Evolutionary conservation across 2,329 filamentous ascomycete species (phyloP), one percentile per base, ranked within the genome.

Genomic region (Decorospora gaudefroyi): DNA sequence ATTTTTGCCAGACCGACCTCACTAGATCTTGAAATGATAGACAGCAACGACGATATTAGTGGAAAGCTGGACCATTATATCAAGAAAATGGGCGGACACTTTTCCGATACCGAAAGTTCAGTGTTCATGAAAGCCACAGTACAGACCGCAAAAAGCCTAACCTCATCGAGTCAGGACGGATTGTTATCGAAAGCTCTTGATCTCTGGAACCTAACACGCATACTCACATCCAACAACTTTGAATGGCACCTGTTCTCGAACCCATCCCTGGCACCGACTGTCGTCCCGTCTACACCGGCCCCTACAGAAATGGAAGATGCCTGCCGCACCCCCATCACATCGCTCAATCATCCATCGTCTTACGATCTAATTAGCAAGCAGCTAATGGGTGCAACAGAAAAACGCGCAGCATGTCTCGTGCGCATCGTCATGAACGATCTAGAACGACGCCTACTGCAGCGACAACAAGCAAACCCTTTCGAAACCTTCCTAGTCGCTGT

Each of bases 401-500:
- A 78, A 52, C 75, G 78, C 18, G 78, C 79, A 23, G 71, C 74
- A 10, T 70, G 72, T 38, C 68, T 82, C 4, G 76, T 76, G 52
- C 81, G 79, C 40, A 69, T 69, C 7, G 75, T 82, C 22, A 78
- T 83, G 73, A 81, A 80, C 49, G 80, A 83, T 45, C 72, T 84
- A 1, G 81, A 84, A 58, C 76, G 79, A 12, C 75, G 80, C n/a
- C 67, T 84, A 4, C 71, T 83, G 6, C 79, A 81, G 53, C 77
- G 79, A 9, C 77, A 80, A 56, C 77, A 81, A 60, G 76, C 74
- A 15, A 78, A 76, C 37, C 75, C 75, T 31, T 82, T 84, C 42
- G 77, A 80, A 47, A 83, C 80, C 0, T 83, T 82, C 57, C 65
- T 84, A n/a, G 76, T 78, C 4, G 74, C 79, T 0, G 71, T 84